Percentiles rank a stretch among this genome's conserved stretches.
Conservation (phyloP, 2,329 filamentous ascomycete species). For the Aspergillus proliferans region DNA sequence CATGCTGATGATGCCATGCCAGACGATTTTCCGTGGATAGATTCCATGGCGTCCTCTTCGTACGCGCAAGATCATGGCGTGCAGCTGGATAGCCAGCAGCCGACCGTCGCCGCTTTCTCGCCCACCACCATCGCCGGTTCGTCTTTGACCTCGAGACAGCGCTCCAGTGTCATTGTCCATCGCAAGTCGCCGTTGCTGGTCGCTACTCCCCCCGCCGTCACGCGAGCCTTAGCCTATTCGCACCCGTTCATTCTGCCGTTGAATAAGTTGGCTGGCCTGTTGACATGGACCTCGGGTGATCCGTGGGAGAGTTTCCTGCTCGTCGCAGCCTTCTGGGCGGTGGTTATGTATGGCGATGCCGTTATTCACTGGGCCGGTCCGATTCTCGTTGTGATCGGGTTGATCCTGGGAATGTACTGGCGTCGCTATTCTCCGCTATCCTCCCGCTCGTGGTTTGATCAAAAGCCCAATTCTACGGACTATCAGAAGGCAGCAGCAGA, state of each 20-base stretch:
- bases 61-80: conserved; percentile 33
- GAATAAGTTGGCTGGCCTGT: conserved; percentile 73
- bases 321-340: conserved; percentile 76
- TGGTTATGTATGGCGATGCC: conserved; percentile 77
- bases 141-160: conserved; percentile 64
- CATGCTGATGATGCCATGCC: conserved; percentile 18
- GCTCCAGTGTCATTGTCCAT: conserved; percentile 89
- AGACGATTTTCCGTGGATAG: conserved; percentile 48
- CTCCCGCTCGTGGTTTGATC: conserved; percentile 69
- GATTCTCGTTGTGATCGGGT: conserved; percentile 66
- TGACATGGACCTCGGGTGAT: conserved; percentile 92
- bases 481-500: conserved; percentile 51
- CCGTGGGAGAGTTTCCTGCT: conserved; percentile 96
- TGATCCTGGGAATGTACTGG: conserved; percentile 90
- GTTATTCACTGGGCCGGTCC: conserved; percentile 79
- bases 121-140: conserved; percentile 69
- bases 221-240: conserved; percentile 86
- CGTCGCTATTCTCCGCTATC: conserved; percentile 84
- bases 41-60: conserved; percentile 46
- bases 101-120: conserved; percentile 86
- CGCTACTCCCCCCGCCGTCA: conserved; percentile 90
- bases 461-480: conserved; percentile 45
- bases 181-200: conserved; percentile 91
- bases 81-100: conserved; percentile 44
- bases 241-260: conserved; percentile 88